phyloP scores from a whole-genome alignment of 441 rosid species.

The Euphorbia celastroides region DNA sequence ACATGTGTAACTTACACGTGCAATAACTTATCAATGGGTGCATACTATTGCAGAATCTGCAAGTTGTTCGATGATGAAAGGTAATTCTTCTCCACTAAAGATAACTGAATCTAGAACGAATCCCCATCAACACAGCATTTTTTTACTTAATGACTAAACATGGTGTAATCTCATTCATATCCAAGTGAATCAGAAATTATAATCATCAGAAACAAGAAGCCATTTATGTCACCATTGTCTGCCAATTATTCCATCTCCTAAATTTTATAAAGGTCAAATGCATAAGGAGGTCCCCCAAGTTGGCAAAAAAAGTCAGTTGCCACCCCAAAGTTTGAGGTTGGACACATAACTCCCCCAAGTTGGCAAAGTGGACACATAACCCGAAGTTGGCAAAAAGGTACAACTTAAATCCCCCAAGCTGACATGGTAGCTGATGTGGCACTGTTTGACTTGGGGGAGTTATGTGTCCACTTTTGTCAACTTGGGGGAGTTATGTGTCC shows the following conservation, averaged over 20 bases:
- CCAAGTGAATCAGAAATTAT: not conserved
- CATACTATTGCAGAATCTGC: slow-evolving; percentile 75
- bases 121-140: not conserved
- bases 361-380: too few species aligned
- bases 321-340: too few species aligned
- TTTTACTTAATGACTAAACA: not conserved
- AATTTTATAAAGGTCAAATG: too few species aligned
- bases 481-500: too few species aligned
- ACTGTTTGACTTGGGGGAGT: too few species aligned
- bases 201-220: not conserved
- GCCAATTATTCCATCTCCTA: not conserved
- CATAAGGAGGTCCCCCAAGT: too few species aligned
- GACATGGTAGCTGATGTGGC: too few species aligned
- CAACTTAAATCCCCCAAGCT: too few species aligned
- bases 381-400: too few species aligned
- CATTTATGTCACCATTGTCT: not conserved
- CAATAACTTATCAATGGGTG: slow-evolving; percentile 54
- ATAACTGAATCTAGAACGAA: not conserved
- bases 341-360: too few species aligned
- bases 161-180: not conserved
- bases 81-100: slow-evolving; percentile 28
- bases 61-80: slow-evolving; percentile 64
- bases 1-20: slow-evolving; percentile 53
- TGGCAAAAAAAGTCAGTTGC: too few species aligned
- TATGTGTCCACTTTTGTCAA: too few species aligned